Base-by-base conservation (phyloP, 345 rosid genomes). In the Pelargonium nanum region DNA sequence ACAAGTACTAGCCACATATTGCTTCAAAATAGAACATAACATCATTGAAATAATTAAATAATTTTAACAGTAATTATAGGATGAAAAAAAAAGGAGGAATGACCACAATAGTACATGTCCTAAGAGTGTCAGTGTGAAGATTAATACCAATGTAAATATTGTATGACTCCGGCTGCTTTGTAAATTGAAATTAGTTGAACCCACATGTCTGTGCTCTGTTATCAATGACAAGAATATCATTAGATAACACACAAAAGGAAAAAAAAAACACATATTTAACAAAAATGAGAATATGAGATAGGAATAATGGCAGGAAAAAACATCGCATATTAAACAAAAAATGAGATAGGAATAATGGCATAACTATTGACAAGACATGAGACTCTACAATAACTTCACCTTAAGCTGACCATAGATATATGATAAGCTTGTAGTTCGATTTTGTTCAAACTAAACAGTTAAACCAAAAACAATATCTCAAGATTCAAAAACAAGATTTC, bases 151-250 rank as follows among this genome's bases (percentile, higher is more conserved):
- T n/a, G 97, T 94, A 73, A 94, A 94, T 74, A 94, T 88, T 58
- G 99, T 89, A 78, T 94, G 99, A 81, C 99, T 90, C 74, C 99
- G 76, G 85, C 99, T 94, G 90, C 99, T 94, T 48, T 80, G 92
- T 70, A 94, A 69, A 80, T 94, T 94, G 77, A 89, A 94, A 70
- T 84, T 94, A 61, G 99, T 94, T 60, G 99, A 94, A 48, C 99
- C 97, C 74, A 94, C 92, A 65, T 94, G 99, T 44, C 99, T 85
- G 76, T 94, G 99, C 77, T 94, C 99, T 94, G 86, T 68, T 45
- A 57, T 52, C 65, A 73, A 75, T 68, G 57, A 69, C 57, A 48
- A 34, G 61, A 72, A 55, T 55, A 22, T 55, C 54, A 52, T 63
- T 56, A 70, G 26, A 53, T 20, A 24, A 34, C 24, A 6, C 17